Evolutionary conservation across 129 eudicot species (phyloP), one percentile per base, ranked within the genome.

Genomic region (Heracleum sosnowskyi): DNA sequence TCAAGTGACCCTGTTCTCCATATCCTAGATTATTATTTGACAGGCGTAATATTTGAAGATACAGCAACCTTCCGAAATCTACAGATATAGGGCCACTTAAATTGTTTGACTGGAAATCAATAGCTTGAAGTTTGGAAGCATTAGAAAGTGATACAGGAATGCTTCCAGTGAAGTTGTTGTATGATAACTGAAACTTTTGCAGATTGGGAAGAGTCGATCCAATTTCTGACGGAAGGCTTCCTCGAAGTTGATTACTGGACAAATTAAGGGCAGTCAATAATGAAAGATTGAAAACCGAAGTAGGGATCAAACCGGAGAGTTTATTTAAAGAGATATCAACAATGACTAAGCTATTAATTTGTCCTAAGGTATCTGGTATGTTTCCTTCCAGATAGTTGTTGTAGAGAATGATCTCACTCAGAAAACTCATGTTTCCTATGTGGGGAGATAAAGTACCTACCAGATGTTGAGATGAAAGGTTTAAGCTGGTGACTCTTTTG

Each of bases 81-180:
- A n/a, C 37, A 28, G 77, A 33, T 28, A 86, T 0, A 17, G 28
- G 28, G 34, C 76, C 34, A 1, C 44, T 69, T 7, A 71, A 24
- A 24, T 39, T 39, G 28, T 71, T 71, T 13, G 2, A 11, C 13
- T 39, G n/a, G 5, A 39, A 0, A 3, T 11, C 13, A 37, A 71
- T 39, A 16, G 82, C 29, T 44, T 77, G 34, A 1, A 74, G 69
- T 24, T 85, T 84, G 75, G 86, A 76, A 47, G 68, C 69, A 45
- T 87, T 85, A 15, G 87, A 74, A 36, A 85, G 35, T 16, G 89
- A 81, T 5, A 33, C 18, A 0, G 89, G 82, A 16, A 78, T 62
- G 44, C 1, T 24, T 29, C 86, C 82, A 0, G 71, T 57, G 24
- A 83, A 70, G 0, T 69, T 29, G 24, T 78, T 83, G 22, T 31